Percentiles rank a stretch among this genome's conserved stretches.
phyloP scores from a whole-genome alignment of 441 rosid species.

The Populus hybrid region DNA sequence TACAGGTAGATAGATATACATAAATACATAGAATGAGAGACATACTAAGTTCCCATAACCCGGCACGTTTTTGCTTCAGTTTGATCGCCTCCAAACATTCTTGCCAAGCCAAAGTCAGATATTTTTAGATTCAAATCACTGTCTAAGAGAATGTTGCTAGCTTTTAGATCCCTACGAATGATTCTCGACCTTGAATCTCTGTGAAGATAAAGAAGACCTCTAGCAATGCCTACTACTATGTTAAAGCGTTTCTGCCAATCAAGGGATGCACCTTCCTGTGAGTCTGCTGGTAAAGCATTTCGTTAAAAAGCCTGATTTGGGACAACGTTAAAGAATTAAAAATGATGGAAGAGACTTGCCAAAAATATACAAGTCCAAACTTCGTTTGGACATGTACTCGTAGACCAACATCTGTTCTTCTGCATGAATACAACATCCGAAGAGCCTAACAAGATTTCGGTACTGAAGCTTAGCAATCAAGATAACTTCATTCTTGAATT shows the following conservation, averaged over 20 bases:
- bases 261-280: constrained; percentile 21
- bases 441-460: constrained; percentile 42
- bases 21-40: background rate
- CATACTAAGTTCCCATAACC: constrained; percentile 71
- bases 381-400: constrained; percentile 44
- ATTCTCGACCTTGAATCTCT: constrained; percentile 57
- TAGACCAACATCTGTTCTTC: constrained; percentile 48
- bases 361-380: constrained; percentile 46
- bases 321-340: too few relatives aligned
- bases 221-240: constrained; percentile 50
- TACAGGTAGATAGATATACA: background rate
- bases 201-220: constrained; percentile 62
- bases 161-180: constrained; percentile 37
- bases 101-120: constrained; percentile 68
- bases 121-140: constrained; percentile 52
- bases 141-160: constrained; percentile 58
- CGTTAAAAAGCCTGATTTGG: background rate
- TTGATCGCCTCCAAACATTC: constrained; percentile 60
- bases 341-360: constrained; percentile 23
- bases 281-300: constrained; percentile 23
- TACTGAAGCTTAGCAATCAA: constrained; percentile 49
- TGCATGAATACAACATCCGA: constrained; percentile 38
- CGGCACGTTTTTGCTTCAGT: constrained; percentile 44
- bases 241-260: constrained; percentile 48
- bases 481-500: constrained; percentile 39